Evolutionary conservation across 2,329 filamentous ascomycete genomes (phyloP), one percentile per base, ranked within the genome.

Genomic region (Paraphaeosphaeria sporulosa): DNA sequence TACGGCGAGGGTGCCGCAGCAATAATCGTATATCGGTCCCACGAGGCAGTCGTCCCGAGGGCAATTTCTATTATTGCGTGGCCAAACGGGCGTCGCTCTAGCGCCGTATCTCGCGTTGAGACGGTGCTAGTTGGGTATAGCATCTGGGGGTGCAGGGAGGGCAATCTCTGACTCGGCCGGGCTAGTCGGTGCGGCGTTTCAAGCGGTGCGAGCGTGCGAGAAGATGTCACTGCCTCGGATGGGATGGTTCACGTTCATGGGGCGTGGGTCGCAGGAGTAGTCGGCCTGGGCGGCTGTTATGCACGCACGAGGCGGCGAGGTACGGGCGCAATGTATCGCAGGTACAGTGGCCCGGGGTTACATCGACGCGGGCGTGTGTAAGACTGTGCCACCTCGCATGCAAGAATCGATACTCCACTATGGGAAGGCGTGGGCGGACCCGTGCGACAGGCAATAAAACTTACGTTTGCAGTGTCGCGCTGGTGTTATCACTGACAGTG

Each of bases 301-400:
- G 36, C 36, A n/a, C 13, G 1, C n/a, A 50, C 13, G 48, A 21
- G 23, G 21, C 44, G 44, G 15, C 19, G 42, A 44, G 42, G 42
- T 32, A 32, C 30, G 30, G 30, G 44, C 13, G 46, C 25, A 48
- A 32, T 48, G 46, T 10, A 49, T 52, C 19, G 34, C 49, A 52
- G 34, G 19, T 40, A 8, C 19, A 23, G 21, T 38, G 48, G 40
- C 40, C n/a, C 40, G 42, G n/a, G 46, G 46, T 49, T 52, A n/a
- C 34, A 51, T 43, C 34, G 10, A 10, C 38, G 15, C 6, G 38
- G 13, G 36, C 38, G 38, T 48, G 44, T 42, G 50, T 54, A 54
- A 44, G 40, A 44, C 51, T 34, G 51, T 54, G 51, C 23, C 51
- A 32, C 51, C 36, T 52, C 50, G 50, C 36, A 53, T 36, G 50